Conservation (phyloP, 768 basidiomycete genomes). For the Cystobasidiopsis lactophilus region DNA sequence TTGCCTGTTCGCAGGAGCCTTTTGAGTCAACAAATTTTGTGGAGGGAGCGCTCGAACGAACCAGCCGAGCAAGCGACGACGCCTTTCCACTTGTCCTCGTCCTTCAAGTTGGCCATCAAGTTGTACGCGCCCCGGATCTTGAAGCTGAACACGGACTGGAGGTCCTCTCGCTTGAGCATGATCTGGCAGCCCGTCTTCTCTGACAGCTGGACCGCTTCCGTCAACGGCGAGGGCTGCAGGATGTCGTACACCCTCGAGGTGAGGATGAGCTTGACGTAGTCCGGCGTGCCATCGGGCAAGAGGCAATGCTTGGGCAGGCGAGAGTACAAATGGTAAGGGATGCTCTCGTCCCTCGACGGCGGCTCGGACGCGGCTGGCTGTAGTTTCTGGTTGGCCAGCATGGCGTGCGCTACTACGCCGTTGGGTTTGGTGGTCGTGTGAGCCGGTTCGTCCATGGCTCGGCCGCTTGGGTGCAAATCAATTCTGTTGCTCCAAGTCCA, state of each 20-base stretch:
- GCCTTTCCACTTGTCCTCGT: slow-evolving; percentile 88
- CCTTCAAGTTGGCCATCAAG: slow-evolving; percentile 72
- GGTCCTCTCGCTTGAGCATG: slow-evolving; percentile 89
- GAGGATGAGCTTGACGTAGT: slow-evolving; percentile 69
- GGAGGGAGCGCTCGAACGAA: slow-evolving; percentile 34
- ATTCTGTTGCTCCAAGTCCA: no score
- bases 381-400: no score
- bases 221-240: slow-evolving; percentile 61
- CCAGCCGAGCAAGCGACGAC: slow-evolving; percentile 96
- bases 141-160: slow-evolving; percentile 89
- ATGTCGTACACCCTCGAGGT: slow-evolving; percentile 76
- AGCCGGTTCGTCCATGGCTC: no score
- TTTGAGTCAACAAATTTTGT: neutral
- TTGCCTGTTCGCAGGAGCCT: slow-evolving; percentile 40
- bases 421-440: no score
- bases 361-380: no score
- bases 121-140: slow-evolving; percentile 98
- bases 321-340: slow-evolving; percentile 25
- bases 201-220: slow-evolving; percentile 66
- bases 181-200: slow-evolving; percentile 73
- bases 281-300: slow-evolving; percentile 45
- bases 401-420: no score
- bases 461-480: no score
- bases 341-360: slow-evolving; percentile 17
- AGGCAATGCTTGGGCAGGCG: slow-evolving; percentile 44